These are phyloP conservation scores for Aplosporella prunicola DNA, from an alignment of 2,329 filamentous ascomycete species.

Conservation along the genomic window DNA sequence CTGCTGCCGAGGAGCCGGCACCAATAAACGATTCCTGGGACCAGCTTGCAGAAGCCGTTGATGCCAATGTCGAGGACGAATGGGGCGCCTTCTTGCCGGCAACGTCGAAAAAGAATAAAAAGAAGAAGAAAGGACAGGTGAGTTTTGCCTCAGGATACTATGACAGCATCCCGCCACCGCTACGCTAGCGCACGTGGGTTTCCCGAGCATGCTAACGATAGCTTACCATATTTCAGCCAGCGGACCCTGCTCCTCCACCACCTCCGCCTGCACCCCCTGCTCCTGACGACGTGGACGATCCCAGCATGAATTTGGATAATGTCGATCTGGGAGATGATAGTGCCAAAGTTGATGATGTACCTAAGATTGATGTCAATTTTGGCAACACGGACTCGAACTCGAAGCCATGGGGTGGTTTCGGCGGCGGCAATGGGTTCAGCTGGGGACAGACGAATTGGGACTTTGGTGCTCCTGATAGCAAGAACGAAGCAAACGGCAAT, in stretches of 20 bases:
- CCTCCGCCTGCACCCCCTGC: constrained; percentile 21
- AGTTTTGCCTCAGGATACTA: constrained; percentile 12
- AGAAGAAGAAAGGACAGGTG: constrained; percentile 46
- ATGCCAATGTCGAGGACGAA: constrained; percentile 20
- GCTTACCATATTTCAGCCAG: constrained; percentile 5
- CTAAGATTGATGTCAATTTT: constrained; percentile 40
- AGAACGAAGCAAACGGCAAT: constrained; percentile 14
- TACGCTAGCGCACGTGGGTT: constrained; percentile 1
- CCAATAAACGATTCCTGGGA: constrained; percentile 14
- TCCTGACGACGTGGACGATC: constrained; percentile 25
- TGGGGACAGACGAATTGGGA: constrained; percentile 29
- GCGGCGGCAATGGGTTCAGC: constrained; percentile 24
- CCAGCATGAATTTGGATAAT: constrained; percentile 38
- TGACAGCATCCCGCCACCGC: not conserved
- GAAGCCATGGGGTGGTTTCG: constrained; percentile 17
- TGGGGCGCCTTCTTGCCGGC: constrained; percentile 45
- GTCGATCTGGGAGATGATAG: constrained; percentile 34
- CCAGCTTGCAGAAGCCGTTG: constrained; percentile 14
- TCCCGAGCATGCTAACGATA: constrained; percentile 3
- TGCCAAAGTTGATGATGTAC: constrained; percentile 20
- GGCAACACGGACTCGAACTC: constrained; percentile 20
- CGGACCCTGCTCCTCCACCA: constrained; percentile 12
- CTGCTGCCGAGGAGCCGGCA: constrained; percentile 20
- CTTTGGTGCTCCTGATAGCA: constrained; percentile 15
- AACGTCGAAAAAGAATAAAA: constrained; percentile 39